phyloP scores from a whole-genome alignment of 2,329 filamentous ascomycete species.

The Chaetomium sp. region DNA sequence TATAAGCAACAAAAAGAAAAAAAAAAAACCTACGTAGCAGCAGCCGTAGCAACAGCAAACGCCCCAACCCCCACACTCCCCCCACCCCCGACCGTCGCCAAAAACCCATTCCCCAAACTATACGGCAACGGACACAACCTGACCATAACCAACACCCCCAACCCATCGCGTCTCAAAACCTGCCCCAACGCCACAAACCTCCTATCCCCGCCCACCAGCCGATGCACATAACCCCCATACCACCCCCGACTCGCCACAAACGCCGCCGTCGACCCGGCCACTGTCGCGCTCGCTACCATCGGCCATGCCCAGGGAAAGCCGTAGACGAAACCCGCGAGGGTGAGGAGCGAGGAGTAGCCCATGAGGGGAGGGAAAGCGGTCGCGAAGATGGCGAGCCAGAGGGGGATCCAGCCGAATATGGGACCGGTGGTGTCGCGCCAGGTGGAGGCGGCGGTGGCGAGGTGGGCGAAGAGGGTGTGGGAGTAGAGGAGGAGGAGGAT shows the following conservation, averaged over 20 bases:
- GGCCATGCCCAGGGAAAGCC: slow-evolving; percentile 66
- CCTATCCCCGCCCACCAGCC: slow-evolving; percentile 73
- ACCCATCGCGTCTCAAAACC: slow-evolving; percentile 81
- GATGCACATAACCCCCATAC: slow-evolving; percentile 69
- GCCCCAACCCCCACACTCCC: slow-evolving; percentile 69
- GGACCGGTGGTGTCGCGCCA: slow-evolving; percentile 64
- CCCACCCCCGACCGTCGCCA: slow-evolving; percentile 89
- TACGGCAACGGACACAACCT: slow-evolving; percentile 89
- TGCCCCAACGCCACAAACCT: slow-evolving; percentile 83
- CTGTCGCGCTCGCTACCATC: slow-evolving; percentile 70
- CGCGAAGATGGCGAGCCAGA: slow-evolving; percentile 67
- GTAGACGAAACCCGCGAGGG: slow-evolving; percentile 49
- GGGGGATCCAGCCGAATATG: slow-evolving; percentile 72
- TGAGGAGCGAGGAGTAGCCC: slow-evolving; percentile 71
- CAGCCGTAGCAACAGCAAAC: slow-evolving; percentile 75
- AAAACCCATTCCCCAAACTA: slow-evolving; percentile 85
- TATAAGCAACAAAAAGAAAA: neutral
- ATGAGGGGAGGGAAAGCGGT: slow-evolving; percentile 83
- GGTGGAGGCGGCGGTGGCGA: slow-evolving; percentile 65
- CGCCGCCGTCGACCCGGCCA: slow-evolving; percentile 68
- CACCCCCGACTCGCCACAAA: slow-evolving; percentile 78
- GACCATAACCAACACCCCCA: slow-evolving; percentile 86
- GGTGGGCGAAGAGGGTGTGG: slow-evolving; percentile 68
- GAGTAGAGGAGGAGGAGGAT: slow-evolving; percentile 72
- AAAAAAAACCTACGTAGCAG: slow-evolving; percentile 49